Conservation (phyloP, 2,329 filamentous ascomycete genomes). For the Clarireedia homoeocarpa region DNA sequence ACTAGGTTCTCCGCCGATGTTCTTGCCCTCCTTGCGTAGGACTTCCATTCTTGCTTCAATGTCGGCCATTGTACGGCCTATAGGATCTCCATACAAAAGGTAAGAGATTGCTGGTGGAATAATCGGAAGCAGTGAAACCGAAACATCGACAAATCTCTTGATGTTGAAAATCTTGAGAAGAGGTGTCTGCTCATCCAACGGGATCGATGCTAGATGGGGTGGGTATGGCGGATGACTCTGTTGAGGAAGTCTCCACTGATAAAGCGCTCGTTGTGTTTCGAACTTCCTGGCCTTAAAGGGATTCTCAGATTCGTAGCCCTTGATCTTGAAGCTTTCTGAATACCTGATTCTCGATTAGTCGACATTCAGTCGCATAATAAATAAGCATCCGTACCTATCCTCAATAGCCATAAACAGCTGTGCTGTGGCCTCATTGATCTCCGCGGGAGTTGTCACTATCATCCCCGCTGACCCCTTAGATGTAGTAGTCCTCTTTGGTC, state of each 20-base stretch:
- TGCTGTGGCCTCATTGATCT: conserved; percentile 4
- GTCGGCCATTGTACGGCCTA: conserved; percentile 6
- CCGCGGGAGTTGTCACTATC: not conserved
- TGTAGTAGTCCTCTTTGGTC: not conserved
- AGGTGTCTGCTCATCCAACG: conserved; percentile 18
- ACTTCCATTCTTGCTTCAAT: conserved; percentile 5
- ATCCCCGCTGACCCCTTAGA: not conserved
- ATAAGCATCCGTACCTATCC: not conserved
- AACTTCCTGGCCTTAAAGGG: conserved; percentile 1
- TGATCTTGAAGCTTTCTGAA: not conserved
- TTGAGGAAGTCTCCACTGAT: conserved; percentile 8
- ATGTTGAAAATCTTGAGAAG: conserved; percentile 24
- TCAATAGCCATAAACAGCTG: not conserved
- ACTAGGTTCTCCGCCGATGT: conserved; percentile 5
- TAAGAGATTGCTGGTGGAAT: conserved; percentile 15
- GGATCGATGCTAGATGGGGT: conserved; percentile 25
- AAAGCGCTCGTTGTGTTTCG: conserved; percentile 5
- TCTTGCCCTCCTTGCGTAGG: not conserved
- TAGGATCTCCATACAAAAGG: conserved; percentile 9
- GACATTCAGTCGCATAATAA: not conserved
- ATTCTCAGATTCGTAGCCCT: not conserved
- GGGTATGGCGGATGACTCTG: conserved; percentile 17
- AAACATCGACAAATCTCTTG: conserved; percentile 20
- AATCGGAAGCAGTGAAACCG: conserved; percentile 17
- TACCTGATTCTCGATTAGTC: not conserved